Conservation (phyloP, 352 stramenopile genomes). For the Plasmopara halstedii region DNA sequence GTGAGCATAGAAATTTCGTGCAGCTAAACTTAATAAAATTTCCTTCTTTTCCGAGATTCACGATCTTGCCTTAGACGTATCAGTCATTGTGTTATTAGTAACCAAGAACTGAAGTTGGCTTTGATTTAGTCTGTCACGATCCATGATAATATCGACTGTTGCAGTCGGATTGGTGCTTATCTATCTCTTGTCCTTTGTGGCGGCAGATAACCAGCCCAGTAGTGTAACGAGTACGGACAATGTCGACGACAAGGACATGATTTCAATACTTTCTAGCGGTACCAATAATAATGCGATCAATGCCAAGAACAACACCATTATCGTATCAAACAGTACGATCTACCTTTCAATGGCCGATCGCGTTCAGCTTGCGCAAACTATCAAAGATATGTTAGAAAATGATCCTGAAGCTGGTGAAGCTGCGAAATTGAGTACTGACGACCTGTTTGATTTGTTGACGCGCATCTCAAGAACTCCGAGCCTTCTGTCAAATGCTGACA, state of each 20-base stretch:
- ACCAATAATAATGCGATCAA: conserved; percentile 6
- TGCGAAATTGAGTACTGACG: not conserved
- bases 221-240: not conserved
- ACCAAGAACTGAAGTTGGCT: conserved; percentile 8
- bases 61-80: not conserved
- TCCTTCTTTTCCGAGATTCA: not conserved
- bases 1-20: not conserved
- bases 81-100: conserved; percentile 16
- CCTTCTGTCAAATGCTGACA: conserved; percentile 1
- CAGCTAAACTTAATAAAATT: not conserved
- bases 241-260: not conserved
- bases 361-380: conserved; percentile 6
- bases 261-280: conserved; percentile 1
- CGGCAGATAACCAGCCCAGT: conserved; percentile 5
- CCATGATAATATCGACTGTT: conserved; percentile 2
- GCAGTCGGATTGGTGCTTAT: not conserved
- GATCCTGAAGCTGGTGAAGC: not conserved
- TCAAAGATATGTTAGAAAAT: conserved; percentile 10
- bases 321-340: conserved; percentile 9
- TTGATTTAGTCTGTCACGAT: not conserved
- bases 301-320: conserved; percentile 12
- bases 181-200: conserved; percentile 7
- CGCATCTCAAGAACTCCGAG: conserved; percentile 1
- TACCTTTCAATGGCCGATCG: conserved; percentile 7
- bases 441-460: conserved; percentile 3